Conservation (phyloP, 2,329 filamentous ascomycete species). For the Harringtonia lauricola region DNA sequence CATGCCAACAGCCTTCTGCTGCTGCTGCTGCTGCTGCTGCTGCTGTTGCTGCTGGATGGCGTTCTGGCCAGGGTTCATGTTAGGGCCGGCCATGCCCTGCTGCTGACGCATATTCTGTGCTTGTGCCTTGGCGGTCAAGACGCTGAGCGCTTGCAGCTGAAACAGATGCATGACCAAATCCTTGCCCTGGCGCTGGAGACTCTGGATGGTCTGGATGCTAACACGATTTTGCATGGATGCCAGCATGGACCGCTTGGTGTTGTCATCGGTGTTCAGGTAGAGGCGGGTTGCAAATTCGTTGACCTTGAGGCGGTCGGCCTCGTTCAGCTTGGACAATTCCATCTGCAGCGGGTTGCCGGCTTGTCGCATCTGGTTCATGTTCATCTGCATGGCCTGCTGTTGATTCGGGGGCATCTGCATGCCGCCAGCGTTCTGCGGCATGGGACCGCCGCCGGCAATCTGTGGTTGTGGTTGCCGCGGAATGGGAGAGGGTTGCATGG, state of each 20-base stretch:
- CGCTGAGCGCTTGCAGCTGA: conserved; percentile 26
- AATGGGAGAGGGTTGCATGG: conserved; percentile 44
- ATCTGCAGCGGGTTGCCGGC: conserved; percentile 14
- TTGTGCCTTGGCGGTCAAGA: conserved; percentile 16
- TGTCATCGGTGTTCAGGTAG: conserved; percentile 28
- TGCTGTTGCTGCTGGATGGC: not conserved
- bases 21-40: conserved; percentile 6
- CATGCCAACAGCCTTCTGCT: conserved; percentile 8
- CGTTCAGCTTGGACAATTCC: conserved; percentile 27
- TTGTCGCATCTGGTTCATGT: conserved; percentile 21
- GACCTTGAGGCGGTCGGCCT: conserved; percentile 33
- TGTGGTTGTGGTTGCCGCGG: conserved; percentile 31
- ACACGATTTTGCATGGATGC: conserved; percentile 26
- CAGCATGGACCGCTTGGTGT: conserved; percentile 31
- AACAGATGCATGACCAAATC: conserved; percentile 41
- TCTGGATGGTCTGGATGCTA: conserved; percentile 27
- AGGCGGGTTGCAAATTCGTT: conserved; percentile 31
- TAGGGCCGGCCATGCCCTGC: conserved; percentile 17
- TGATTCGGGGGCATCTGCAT: conserved; percentile 30
- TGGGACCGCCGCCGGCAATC: conserved; percentile 29
- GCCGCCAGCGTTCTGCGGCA: conserved; percentile 12
- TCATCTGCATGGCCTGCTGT: conserved; percentile 29
- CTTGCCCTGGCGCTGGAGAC: conserved; percentile 30
- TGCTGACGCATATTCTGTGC: conserved; percentile 16
- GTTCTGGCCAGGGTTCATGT: conserved; percentile 20